A percentile compares a stretch with the other conserved stretches of the same genome.
phyloP scores from a whole-genome alignment of 306 rosid species.

The Cicer yamashitae region DNA sequence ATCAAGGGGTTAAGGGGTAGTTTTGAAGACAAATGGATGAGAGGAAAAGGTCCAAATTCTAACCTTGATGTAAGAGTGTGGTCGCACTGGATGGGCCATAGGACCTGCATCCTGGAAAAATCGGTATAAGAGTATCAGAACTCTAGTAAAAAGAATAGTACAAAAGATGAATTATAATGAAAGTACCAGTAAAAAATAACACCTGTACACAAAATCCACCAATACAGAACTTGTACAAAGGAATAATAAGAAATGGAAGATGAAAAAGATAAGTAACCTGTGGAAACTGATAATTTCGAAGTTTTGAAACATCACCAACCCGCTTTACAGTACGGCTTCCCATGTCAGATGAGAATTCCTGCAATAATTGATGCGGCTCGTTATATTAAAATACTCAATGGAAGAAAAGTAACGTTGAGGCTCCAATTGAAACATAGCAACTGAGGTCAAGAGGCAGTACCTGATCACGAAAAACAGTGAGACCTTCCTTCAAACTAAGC shows the following conservation, averaged over 20 bases:
- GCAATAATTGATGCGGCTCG: conserved; percentile 38
- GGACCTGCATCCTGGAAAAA: conserved; percentile 94
- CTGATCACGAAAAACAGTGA: conserved; percentile 98
- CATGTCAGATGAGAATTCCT: conserved; percentile 99
- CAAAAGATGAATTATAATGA: conserved; percentile 4
- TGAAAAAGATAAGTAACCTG: conserved; percentile 64
- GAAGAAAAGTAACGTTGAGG: conserved; percentile 5
- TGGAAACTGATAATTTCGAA: conserved; percentile 92
- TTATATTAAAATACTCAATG: conserved; percentile 26
- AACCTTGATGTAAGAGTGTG: conserved; percentile 99
- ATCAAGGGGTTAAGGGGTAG: background rate
- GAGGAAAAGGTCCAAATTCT: conserved; percentile 42
- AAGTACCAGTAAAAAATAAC: conserved; percentile 15
- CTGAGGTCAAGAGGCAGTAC: conserved; percentile 45
- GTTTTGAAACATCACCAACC: conserved; percentile 86
- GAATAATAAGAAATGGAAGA: conserved; percentile 1
- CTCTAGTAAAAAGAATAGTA: conserved; percentile 11
- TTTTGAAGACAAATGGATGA: conserved; percentile 26
- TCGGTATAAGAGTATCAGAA: conserved; percentile 40
- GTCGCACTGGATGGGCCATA: conserved; percentile 99
- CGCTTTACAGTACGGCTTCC: conserved; percentile 94
- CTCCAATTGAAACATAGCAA: conserved; percentile 32
- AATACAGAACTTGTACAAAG: conserved; percentile 22
- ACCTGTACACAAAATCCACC: conserved; percentile 17
- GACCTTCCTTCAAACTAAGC: conserved; percentile 98